phyloP scores from a whole-genome alignment of 352 stramenopile species.

The Pythium volutum region DNA sequence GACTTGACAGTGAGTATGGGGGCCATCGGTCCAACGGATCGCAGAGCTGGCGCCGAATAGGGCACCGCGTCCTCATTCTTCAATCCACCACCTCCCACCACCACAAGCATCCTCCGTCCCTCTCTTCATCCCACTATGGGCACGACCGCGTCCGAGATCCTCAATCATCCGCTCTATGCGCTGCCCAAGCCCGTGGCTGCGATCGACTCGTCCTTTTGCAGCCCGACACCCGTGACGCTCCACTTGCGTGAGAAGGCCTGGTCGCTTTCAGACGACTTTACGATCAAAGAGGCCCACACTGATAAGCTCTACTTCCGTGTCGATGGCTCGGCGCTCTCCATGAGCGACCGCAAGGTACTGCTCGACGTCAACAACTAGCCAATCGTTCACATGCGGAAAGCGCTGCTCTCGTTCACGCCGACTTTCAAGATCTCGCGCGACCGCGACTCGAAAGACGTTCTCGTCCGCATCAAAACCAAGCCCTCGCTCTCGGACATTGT shows the following conservation, averaged over 20 bases:
- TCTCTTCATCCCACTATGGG: not conserved
- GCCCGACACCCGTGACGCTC: constrained; percentile 17
- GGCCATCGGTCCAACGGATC: no score
- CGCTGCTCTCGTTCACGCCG: constrained; percentile 16
- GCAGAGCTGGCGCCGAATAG: no score
- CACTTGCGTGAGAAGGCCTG: constrained; percentile 26
- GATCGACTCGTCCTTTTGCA: constrained; percentile 19
- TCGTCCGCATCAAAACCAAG: constrained; percentile 25
- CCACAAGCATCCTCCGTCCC: not conserved
- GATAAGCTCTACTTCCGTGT: constrained; percentile 20
- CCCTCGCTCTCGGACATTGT: constrained; percentile 9
- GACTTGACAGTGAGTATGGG: no score
- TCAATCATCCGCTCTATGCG: constrained; percentile 7
- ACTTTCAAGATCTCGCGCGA: constrained; percentile 19
- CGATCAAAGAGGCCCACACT: constrained; percentile 23
- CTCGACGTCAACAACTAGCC: not conserved
- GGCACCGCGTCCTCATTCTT: not conserved
- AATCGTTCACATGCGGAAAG: constrained; percentile 23
- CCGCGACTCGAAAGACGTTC: not conserved
- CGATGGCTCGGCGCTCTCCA: not conserved
- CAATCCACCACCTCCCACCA: not conserved
- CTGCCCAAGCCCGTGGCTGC: constrained; percentile 14
- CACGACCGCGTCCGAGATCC: constrained; percentile 3
- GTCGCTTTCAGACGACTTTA: constrained; percentile 27
- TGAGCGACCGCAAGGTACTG: not conserved